Base-by-base conservation (phyloP, 306 rosid genomes). In the Comarum palustre region DNA sequence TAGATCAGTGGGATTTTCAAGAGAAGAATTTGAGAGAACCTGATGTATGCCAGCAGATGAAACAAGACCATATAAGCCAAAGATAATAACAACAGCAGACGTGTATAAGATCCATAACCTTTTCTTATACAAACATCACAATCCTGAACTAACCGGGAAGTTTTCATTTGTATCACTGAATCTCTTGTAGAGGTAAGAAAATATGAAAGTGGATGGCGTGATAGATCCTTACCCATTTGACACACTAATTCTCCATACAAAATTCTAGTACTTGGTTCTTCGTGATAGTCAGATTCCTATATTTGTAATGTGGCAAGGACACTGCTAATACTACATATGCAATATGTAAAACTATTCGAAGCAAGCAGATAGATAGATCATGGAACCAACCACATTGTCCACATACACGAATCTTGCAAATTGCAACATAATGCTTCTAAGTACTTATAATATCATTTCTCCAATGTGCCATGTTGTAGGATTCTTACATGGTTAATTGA, bases 311-410 rank as follows among this genome's bases (percentile, higher is more conserved):
- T 34, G 8, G 20, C 27, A n/a, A 34, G 63, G 34, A 38, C 63
- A 70, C 36, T 17, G 7, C 63, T 16, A 32, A 43, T 31, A 6
- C 43, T 24, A 34, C 20, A 32, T 15, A 36, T 17, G 10, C 32
- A 36, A 70, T 52, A 38, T 43, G 27, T 45, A 4, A 48, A 20
- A 20, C 50, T 39, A 64, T 64, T 41, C 32, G 20, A 19, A n/a
- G 50, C 17, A 48, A 69, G 41, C 73, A 68, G 29, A 47, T 31
- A 29, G 60, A 68, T 68, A 29, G 60, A 68, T 68, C 60, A 29
- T 29, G 43, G 31, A 48, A 48, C 73, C 60, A 69, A 69, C 29
- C 69, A 36, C 50, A 45, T 45, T 45, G 19, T 14, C 50, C 50
- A 13, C 69, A 22, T n/a, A 39, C 19, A 67, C 7, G 14, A 62